Conservation (phyloP, 139 green algal genomes). For the Choricystis sp. region DNA sequence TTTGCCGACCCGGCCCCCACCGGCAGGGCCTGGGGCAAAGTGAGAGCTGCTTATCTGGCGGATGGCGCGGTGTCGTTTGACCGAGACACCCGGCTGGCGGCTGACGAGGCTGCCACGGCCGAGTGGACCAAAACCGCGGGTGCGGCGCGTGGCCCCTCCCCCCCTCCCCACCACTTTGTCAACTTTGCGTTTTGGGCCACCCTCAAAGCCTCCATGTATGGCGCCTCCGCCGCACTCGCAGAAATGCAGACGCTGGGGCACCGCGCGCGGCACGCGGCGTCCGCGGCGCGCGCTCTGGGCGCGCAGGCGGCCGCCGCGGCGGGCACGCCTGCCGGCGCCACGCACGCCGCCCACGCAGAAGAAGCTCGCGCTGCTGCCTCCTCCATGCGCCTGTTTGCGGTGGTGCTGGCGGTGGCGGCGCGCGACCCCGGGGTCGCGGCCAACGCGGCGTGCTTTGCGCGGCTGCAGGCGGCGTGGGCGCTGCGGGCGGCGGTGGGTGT, state of each 20-base stretch:
- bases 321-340: not conserved
- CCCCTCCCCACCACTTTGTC: constrained; percentile 57
- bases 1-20: constrained; percentile 61
- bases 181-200: constrained; percentile 97
- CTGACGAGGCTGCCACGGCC: constrained; percentile 26
- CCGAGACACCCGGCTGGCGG: constrained; percentile 41
- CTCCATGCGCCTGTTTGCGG: constrained; percentile 34
- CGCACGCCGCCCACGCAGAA: not conserved
- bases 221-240: constrained; percentile 36
- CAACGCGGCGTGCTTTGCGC: constrained; percentile 13
- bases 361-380: constrained; percentile 1
- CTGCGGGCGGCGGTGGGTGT: constrained; percentile 29
- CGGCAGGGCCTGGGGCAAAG: constrained; percentile 34
- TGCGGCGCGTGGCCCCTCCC: not conserved
- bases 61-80: constrained; percentile 1
- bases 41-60: constrained; percentile 22
- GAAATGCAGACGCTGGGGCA: constrained; percentile 6
- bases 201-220: constrained; percentile 62
- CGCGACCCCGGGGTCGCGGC: not conserved
- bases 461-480: constrained; percentile 58
- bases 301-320: not conserved
- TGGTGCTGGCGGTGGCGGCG: constrained; percentile 26
- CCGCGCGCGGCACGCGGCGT: not conserved
- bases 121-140: constrained; percentile 26
- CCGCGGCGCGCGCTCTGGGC: not conserved